These are phyloP conservation scores for Tricholoma furcatifolium DNA, from an alignment of 768 basidiomycete species.

Conservation along the genomic window DNA sequence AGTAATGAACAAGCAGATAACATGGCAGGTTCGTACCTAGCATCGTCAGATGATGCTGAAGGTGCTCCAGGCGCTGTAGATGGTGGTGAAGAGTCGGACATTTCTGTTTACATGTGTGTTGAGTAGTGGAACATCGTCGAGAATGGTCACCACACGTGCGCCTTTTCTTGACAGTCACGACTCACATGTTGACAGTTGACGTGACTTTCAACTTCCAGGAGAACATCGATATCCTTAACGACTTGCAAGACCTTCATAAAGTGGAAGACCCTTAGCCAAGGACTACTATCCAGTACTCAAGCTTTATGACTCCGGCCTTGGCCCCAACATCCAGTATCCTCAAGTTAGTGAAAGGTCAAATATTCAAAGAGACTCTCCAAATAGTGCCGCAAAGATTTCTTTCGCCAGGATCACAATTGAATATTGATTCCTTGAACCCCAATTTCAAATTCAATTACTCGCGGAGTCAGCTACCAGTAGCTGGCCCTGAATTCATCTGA, in stretches of 20 bases:
- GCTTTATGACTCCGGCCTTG: not conserved
- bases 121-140: slow-evolving; percentile 17
- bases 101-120: slow-evolving; percentile 43
- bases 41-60: slow-evolving; percentile 75
- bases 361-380: no score
- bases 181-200: not conserved
- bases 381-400: no score
- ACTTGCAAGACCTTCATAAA: not conserved
- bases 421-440: no score
- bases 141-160: not conserved
- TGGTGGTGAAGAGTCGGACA: slow-evolving; percentile 48
- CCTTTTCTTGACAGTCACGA: not conserved
- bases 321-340: not conserved
- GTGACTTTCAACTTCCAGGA: not conserved
- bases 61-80: slow-evolving; percentile 52
- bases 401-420: no score
- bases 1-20: no score
- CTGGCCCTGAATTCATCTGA: no score
- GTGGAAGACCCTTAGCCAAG: no score
- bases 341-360: not conserved
- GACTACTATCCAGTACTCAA: no score
- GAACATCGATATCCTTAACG: no score
- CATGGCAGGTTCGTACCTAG: slow-evolving; percentile 40
- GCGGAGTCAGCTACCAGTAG: no score
- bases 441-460: no score